Evolutionary conservation across 2,329 filamentous ascomycete species (phyloP).

Genomic region (Apiospora rasikravindrae): DNA sequence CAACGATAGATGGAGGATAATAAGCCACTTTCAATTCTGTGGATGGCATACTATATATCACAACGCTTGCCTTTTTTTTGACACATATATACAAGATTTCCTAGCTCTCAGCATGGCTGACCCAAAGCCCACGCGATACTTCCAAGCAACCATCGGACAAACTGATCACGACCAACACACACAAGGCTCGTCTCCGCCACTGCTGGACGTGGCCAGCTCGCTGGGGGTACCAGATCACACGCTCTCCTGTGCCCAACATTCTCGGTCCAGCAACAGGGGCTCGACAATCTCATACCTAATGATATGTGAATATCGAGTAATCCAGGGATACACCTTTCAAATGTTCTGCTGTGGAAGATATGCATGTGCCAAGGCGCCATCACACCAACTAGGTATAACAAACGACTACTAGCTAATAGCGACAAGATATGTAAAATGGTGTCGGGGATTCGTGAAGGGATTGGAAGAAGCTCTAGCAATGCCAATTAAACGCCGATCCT

Average conservation of each 20-base stretch:
- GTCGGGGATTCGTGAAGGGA: slow-evolving; percentile 12
- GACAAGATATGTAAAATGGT: slow-evolving; percentile 15
- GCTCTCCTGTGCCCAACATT: not conserved
- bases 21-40: slow-evolving; percentile 16
- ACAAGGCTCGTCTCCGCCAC: not conserved
- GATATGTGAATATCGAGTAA: not conserved
- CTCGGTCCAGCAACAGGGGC: not conserved
- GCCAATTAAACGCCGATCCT: slow-evolving; percentile 20
- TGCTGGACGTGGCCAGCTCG: too few species aligned
- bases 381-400: slow-evolving; percentile 15
- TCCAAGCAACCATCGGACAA: not conserved
- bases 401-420: slow-evolving; percentile 16
- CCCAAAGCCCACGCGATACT: slow-evolving; percentile 1
- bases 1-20: not conserved
- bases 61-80: slow-evolving; percentile 1
- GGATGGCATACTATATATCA: slow-evolving; percentile 14
- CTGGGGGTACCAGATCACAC: not conserved
- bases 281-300: not conserved
- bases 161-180: not conserved
- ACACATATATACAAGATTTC: slow-evolving; percentile 15
- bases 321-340: not conserved
- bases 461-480: slow-evolving; percentile 1
- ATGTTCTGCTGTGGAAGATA: not conserved
- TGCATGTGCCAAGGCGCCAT: slow-evolving; percentile 3
- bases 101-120: not conserved